Conservation (phyloP, 768 basidiomycete species). For the Hygrophorus pudorinus region DNA sequence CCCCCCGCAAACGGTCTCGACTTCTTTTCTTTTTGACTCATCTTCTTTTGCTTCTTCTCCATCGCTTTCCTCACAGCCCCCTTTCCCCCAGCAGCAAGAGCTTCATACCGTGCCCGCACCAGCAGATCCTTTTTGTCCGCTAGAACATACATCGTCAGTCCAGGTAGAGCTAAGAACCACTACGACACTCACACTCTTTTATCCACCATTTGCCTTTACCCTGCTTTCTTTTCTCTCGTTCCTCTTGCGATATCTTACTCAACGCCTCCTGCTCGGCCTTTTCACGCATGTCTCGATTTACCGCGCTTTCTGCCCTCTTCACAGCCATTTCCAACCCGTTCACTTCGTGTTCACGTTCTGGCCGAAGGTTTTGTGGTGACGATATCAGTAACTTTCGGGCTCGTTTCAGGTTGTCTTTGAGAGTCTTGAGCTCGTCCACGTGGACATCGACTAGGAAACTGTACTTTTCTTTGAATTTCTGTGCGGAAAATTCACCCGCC, state of each 20-base stretch:
- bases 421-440: constrained; percentile 48
- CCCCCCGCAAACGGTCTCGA: constrained; percentile 53
- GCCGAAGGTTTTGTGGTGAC: constrained; percentile 50
- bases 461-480: constrained; percentile 64
- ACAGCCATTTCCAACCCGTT: constrained; percentile 59
- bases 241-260: constrained; percentile 39
- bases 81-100: constrained; percentile 70
- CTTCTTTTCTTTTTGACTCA: constrained; percentile 82
- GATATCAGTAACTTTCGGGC: constrained; percentile 55
- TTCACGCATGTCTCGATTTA: constrained; percentile 64
- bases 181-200: constrained; percentile 56
- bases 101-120: constrained; percentile 68
- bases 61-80: constrained; percentile 79
- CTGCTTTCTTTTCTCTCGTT: constrained; percentile 53
- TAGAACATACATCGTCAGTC: constrained; percentile 21
- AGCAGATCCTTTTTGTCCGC: constrained; percentile 73
- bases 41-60: constrained; percentile 83
- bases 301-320: constrained; percentile 66
- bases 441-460: constrained; percentile 64
- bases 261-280: constrained; percentile 65
- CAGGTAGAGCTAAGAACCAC: constrained; percentile 5
- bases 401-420: constrained; percentile 56
- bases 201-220: constrained; percentile 84
- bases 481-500: constrained; percentile 54
- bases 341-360: constrained; percentile 60